Evolutionary conservation across 805 yeast species (phyloP), one percentile per base, ranked within the genome.

Genomic region (Suhomyces sp.): DNA sequence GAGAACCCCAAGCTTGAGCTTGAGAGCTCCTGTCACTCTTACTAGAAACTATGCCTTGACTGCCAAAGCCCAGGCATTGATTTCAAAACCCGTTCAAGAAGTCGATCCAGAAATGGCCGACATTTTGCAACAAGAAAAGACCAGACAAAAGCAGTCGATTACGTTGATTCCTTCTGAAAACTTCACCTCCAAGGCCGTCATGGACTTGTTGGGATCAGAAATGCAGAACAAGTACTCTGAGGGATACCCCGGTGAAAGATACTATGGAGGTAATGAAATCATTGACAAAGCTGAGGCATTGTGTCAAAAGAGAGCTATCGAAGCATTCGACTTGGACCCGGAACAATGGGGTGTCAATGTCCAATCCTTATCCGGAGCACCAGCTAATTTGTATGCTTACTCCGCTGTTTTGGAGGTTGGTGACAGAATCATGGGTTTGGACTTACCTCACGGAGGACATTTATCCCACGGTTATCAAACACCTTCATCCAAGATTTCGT

Each of bases 171-270:
- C 98, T 20, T 86, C 96, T 36, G 98, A 93, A 72, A 93, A 93
- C 69, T 90, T 91, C 74, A 93, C 98, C 38, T 85, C 97, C 36
- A 84, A 84, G 50, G 85, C 98, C 26, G 98, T 93, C 30, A 85
- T 91, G 71, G 98, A 93, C 57, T 87, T 95, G 21, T 80, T 91
- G 55, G 98, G 98, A 50, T 83, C 98, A 33, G 96, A 95, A 62
- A 88, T 93, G 96, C 86, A 86, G 64, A 93, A 93, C 80, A 93
- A 93, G 74, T 93, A 93, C 72, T 88, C 97, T 25, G 98, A 93
- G 71, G 98, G 98, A 45, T 91, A 93, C 71, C 98, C 98, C 42
- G 98, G 98, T 49, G 97, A 95, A 46, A 82, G 98, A 67, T 93
- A 93, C 75, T 93, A 93, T 63, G 98, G 98, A 65, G 98, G 98